Conservation (phyloP, 345 rosid genomes). For the Kernera saxatilis region DNA sequence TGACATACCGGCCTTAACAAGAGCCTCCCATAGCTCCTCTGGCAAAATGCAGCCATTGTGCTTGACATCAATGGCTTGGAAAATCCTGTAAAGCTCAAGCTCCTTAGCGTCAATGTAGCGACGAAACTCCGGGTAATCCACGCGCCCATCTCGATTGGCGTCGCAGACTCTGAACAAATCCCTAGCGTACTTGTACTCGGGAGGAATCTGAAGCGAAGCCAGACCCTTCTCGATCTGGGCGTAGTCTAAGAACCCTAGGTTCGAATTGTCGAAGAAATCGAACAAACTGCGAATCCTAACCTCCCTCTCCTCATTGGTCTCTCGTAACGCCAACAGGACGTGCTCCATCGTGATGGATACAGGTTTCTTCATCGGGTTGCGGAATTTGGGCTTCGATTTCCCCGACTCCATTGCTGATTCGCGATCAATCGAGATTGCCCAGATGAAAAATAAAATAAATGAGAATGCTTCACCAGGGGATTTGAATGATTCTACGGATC, state of each 20-base stretch:
- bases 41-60: slow-evolving; percentile 95
- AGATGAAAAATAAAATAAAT: background rate
- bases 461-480: background rate
- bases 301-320: slow-evolving; percentile 88
- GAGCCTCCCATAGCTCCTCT: slow-evolving; percentile 90
- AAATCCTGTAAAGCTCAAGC: slow-evolving; percentile 74
- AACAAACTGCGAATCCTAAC: slow-evolving; percentile 69
- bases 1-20: slow-evolving; percentile 74
- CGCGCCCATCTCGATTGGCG: slow-evolving; percentile 83
- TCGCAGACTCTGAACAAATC: slow-evolving; percentile 87
- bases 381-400: slow-evolving; percentile 33
- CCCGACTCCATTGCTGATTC: slow-evolving; percentile 33
- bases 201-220: slow-evolving; percentile 81
- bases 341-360: slow-evolving; percentile 73
- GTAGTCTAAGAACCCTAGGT: slow-evolving; percentile 66
- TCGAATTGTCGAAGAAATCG: slow-evolving; percentile 64
- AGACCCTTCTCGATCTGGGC: slow-evolving; percentile 77
- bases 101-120: slow-evolving; percentile 86
- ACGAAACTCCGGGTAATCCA: slow-evolving; percentile 81
- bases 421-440: slow-evolving; percentile 2
- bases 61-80: slow-evolving; percentile 73
- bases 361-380: slow-evolving; percentile 43
- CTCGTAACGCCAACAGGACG: slow-evolving; percentile 73
- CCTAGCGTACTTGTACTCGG: slow-evolving; percentile 82
- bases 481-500: slow-evolving; percentile 22